Percentiles rank a stretch among this genome's conserved stretches.
These are phyloP conservation scores for Trichopus zeylanicus DNA, from an alignment of 116 monocot genomes.

Conservation along the genomic window DNA sequence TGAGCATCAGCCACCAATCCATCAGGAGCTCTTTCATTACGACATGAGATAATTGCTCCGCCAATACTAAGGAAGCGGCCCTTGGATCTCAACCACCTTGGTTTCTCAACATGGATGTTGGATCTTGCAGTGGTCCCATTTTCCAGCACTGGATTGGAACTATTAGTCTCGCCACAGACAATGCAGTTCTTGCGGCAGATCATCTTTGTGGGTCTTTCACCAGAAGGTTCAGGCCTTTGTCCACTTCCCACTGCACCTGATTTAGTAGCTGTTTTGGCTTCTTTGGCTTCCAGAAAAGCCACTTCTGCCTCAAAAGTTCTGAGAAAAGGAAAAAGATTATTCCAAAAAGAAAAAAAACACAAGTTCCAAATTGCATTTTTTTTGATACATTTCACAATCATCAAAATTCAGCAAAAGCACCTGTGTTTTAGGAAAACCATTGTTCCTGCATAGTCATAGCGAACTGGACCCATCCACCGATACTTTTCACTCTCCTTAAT, in stretches of 20 bases:
- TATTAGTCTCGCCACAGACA: too few relatives aligned
- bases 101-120: slow-evolving; percentile 12
- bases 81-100: slow-evolving; percentile 48
- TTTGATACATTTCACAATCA: not conserved
- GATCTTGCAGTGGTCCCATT: slow-evolving; percentile 11
- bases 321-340: slow-evolving; percentile 4
- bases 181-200: too few relatives aligned
- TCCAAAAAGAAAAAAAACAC: not conserved
- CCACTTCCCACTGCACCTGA: too few relatives aligned
- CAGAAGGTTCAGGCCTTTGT: too few relatives aligned
- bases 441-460: slow-evolving; percentile 92
- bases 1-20: slow-evolving; percentile 89
- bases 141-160: slow-evolving; percentile 11
- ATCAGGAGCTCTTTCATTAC: slow-evolving; percentile 89
- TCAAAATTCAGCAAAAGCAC: slow-evolving; percentile 16
- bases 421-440: slow-evolving; percentile 90
- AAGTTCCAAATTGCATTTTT: not conserved
- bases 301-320: slow-evolving; percentile 85
- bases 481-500: slow-evolving; percentile 86
- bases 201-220: too few relatives aligned
- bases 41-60: slow-evolving; percentile 84
- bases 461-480: slow-evolving; percentile 90
- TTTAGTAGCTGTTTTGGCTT: slow-evolving; percentile 9
- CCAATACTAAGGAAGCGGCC: slow-evolving; percentile 80
- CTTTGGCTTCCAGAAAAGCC: slow-evolving; percentile 41